A percentile compares a stretch with the other conserved stretches of the same genome.
phyloP scores from a whole-genome alignment of 805 yeast species.

The Yarrowia bubula region DNA sequence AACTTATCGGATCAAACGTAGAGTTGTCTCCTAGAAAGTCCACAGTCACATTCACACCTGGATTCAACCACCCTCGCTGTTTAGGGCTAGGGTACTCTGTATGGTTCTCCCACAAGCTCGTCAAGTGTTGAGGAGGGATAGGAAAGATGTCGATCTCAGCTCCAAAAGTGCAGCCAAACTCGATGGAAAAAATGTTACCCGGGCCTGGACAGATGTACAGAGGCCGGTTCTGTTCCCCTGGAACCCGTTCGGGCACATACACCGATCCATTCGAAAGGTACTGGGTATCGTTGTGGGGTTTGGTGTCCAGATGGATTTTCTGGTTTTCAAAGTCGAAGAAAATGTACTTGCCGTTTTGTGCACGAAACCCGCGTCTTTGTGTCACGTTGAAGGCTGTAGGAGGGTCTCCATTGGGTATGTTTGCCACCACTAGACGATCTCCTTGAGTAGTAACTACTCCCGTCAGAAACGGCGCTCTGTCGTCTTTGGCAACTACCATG shows the following conservation, averaged over 20 bases:
- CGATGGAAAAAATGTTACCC: neutral
- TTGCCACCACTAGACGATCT: slow-evolving; percentile 1
- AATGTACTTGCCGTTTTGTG: slow-evolving; percentile 9
- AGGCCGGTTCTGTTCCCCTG: too few species aligned
- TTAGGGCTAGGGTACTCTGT: slow-evolving; percentile 4
- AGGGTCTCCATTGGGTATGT: slow-evolving; percentile 11
- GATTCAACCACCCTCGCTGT: neutral
- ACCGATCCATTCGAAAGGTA: neutral
- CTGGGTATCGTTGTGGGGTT: slow-evolving; percentile 4
- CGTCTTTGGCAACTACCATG: neutral
- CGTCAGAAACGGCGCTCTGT: neutral
- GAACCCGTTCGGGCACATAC: too few species aligned
- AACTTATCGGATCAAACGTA: neutral
- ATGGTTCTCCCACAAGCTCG: slow-evolving; percentile 1
- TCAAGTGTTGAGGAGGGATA: slow-evolving; percentile 8
- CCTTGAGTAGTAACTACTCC: slow-evolving; percentile 5
- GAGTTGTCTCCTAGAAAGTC: neutral
- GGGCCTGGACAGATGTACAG: neutral
- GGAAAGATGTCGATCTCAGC: neutral
- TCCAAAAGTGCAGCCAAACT: too few species aligned
- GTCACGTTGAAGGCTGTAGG: slow-evolving; percentile 25
- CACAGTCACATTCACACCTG: neutral
- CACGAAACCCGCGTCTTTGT: neutral
- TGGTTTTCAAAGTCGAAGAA: neutral
- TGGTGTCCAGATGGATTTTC: neutral